phyloP scores from a whole-genome alignment of 257 asterid species.

The Nicotiana tabacum region DNA sequence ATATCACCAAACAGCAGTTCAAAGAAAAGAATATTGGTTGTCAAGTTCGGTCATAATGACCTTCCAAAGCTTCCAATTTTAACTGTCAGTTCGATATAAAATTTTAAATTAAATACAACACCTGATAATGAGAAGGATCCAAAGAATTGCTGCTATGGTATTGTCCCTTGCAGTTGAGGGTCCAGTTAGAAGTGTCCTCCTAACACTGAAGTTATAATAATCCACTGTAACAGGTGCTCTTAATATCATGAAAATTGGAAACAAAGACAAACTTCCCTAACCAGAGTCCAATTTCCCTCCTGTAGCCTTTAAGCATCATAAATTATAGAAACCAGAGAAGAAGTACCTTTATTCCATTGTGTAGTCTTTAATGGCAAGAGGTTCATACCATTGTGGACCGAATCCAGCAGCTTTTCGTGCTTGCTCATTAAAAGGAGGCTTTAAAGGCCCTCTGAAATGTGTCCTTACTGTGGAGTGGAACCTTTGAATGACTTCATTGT shows the following conservation, averaged over 20 bases:
- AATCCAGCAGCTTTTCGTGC: slow-evolving; percentile 92
- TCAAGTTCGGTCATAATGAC: not conserved
- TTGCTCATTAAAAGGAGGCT: slow-evolving; percentile 84
- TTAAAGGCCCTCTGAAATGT: slow-evolving; percentile 82
- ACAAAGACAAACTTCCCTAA: not conserved
- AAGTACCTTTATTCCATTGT: not conserved
- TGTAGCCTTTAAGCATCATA: not conserved
- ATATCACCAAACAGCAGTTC: not conserved
- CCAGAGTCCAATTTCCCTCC: not conserved
- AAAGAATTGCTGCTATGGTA: not conserved
- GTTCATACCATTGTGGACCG: slow-evolving; percentile 88
- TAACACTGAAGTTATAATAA: not conserved
- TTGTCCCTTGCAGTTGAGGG: not conserved
- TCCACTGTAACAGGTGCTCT: not conserved
- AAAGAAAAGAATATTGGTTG: not conserved
- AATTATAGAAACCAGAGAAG: not conserved
- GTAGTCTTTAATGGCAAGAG: slow-evolving; percentile 62
- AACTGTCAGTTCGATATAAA: not conserved
- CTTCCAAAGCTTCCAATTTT: not conserved
- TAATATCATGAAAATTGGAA: not conserved
- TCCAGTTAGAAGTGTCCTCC: not conserved
- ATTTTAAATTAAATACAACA: not conserved
- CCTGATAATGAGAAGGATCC: not conserved
- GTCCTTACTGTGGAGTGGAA: slow-evolving; percentile 65
- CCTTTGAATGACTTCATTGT: slow-evolving; percentile 50